phyloP scores from a whole-genome alignment of 768 basidiomycete genomes.

The Lentinula guzmanii region DNA sequence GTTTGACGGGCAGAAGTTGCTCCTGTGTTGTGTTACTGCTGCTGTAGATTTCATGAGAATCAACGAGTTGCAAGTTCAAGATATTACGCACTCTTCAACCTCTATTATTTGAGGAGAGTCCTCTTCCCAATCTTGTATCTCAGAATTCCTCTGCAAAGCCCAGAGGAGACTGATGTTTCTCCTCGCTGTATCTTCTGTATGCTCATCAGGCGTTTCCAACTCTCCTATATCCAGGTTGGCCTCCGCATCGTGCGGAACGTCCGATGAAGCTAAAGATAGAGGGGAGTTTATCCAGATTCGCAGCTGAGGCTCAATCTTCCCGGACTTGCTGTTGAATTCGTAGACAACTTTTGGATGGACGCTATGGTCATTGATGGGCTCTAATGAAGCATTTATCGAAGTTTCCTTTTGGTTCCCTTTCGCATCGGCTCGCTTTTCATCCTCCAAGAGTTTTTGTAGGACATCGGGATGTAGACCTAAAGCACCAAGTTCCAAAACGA shows the following conservation, averaged over 20 bases:
- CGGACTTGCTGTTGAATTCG: conserved; percentile 44
- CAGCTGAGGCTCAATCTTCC: conserved; percentile 51
- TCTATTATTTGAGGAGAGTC: neutral
- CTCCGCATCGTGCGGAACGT: conserved; percentile 9
- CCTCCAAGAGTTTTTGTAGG: conserved; percentile 35
- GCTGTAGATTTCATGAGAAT: neutral
- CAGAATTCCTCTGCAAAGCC: conserved; percentile 6
- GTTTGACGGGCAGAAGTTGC: neutral
- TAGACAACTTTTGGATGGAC: conserved; percentile 37
- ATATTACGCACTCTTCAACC: neutral
- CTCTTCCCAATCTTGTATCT: neutral
- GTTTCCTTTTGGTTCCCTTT: conserved; percentile 20
- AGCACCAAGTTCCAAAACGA: conserved; percentile 70
- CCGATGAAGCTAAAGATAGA: conserved; percentile 7
- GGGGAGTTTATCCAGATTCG: conserved; percentile 39
- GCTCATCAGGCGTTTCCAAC: conserved; percentile 2
- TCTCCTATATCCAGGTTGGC: conserved; percentile 13
- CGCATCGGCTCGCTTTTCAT: conserved; percentile 3
- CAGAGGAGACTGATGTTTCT: neutral
- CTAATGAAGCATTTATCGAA: neutral
- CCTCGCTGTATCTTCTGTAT: neutral
- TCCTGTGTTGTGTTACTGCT: neutral
- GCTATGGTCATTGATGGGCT: neutral
- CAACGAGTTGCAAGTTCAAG: neutral
- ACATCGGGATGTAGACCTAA: conserved; percentile 55